Base-by-base conservation (phyloP, 345 rosid species). In the Orychophragmus violaceus region DNA sequence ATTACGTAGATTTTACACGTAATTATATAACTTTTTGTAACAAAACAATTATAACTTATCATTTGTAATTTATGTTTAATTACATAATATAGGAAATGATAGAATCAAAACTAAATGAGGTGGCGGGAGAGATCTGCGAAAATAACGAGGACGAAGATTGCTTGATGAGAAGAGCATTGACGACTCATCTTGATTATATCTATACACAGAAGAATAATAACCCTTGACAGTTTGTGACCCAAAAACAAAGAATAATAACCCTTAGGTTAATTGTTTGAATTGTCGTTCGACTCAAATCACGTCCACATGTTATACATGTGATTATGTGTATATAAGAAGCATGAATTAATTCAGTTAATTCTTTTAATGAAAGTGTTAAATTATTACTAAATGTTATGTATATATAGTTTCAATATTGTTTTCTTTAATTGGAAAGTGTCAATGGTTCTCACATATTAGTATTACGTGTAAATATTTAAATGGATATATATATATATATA, bases 121-220 rank as follows among this genome's bases (percentile, higher is more conserved):
- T 53, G 17, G 59, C 64, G 13, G 82, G 67, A 11, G 83, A 75
- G 41, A 68, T 42, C 81, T 84, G 92, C 42, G 78, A 79, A 45
- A 84, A 81, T 29, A 52, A 68, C 22, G 77, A 49, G 21, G 81
- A 82, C 25, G 87, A 86, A 25, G 87, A 84, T 58, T 84, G 92
- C 45, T 56, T 82, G 75, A 66, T 64, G 61, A 76, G 80, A 64
- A 79, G 84, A 65, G 71, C 87, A 66, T 82, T 82, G 42, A 82
- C 78, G 18, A 82, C 85, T 55, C 87, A 86, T 77, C 23, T 48
- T 21, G 89, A 86, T 58, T 86, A 86, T 37, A 79, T 84, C 45
- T 86, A 72, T 37, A 72, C 70, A 46, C 64, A 64, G 18, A 56
- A 56, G 57, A 63, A 71, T n/a, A 36, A 48, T n/a, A n/a, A n/a